Percentiles rank a stretch among this genome's conserved stretches.
These are phyloP conservation scores for Neoarthrinium moseri DNA, from an alignment of 2,329 filamentous ascomycete species.

Conservation along the genomic window DNA sequence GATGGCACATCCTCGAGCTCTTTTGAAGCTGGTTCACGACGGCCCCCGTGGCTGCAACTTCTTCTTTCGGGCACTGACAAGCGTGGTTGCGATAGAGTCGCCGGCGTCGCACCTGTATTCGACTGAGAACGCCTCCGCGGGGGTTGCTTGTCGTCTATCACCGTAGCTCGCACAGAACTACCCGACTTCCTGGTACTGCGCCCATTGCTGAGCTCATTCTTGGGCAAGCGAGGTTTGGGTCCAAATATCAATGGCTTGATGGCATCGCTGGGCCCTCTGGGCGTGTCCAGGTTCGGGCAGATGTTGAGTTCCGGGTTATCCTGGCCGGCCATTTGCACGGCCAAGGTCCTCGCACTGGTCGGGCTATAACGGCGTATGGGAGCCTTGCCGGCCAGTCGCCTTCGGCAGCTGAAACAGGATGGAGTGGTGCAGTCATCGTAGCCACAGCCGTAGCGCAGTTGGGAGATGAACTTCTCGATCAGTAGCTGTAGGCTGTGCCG, in stretches of 20 bases:
- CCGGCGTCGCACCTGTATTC: no score
- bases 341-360: constrained; percentile 78
- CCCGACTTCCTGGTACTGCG: constrained; percentile 12
- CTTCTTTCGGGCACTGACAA: not conserved
- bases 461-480: constrained; percentile 73
- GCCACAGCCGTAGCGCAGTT: constrained; percentile 80
- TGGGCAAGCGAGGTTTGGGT: constrained; percentile 27
- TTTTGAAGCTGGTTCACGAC: no score
- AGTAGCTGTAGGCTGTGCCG: constrained; percentile 65
- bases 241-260: constrained; percentile 47
- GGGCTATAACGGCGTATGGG: constrained; percentile 78
- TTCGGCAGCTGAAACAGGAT: constrained; percentile 79
- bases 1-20: constrained; percentile 3
- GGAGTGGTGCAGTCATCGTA: constrained; percentile 66
- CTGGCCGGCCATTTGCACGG: constrained; percentile 76
- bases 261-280: constrained; percentile 42
- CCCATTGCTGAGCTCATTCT: constrained; percentile 14
- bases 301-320: constrained; percentile 72
- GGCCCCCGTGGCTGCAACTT: not conserved
- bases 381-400: constrained; percentile 61
- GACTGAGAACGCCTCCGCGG: no score
- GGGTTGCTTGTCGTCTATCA: no score
- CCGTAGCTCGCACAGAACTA: constrained; percentile 1
- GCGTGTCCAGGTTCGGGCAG: constrained; percentile 52
- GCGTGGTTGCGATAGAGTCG: not conserved